Percentiles rank a stretch among this genome's conserved stretches.
Evolutionary conservation across 1,284 basidiomycete species (phyloP).

Genomic region (Puccinia coronata): DNA sequence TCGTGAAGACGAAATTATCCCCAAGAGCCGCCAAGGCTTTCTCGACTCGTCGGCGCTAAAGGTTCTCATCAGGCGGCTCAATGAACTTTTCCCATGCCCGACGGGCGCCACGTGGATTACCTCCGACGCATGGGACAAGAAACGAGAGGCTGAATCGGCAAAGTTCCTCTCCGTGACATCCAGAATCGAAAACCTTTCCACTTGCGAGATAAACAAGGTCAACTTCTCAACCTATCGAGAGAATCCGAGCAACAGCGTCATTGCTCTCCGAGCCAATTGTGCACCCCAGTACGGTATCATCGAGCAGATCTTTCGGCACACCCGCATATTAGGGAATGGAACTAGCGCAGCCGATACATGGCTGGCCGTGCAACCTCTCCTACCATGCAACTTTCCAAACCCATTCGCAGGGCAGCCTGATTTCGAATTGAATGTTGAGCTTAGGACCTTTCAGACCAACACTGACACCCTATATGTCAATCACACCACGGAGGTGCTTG

Average conservation of each 20-base stretch:
- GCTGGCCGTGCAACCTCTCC: constrained; percentile 11
- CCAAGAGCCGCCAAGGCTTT: neutral
- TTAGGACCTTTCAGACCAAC: neutral
- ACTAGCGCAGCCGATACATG: constrained; percentile 1
- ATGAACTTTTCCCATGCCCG: constrained; percentile 1
- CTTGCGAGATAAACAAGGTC: neutral
- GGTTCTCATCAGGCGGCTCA: neutral
- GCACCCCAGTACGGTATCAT: constrained; percentile 17
- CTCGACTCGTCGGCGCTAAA: neutral
- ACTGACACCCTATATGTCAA: neutral
- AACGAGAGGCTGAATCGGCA: neutral
- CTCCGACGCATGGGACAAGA: neutral
- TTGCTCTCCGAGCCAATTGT: constrained; percentile 4
- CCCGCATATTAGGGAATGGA: neutral
- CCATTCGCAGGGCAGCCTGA: constrained; percentile 16
- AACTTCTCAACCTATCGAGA: constrained; percentile 10
- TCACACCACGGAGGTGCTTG: too few species aligned
- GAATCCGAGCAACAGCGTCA: constrained; percentile 15
- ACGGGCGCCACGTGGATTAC: neutral
- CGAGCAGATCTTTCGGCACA: neutral
- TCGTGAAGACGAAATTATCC: neutral
- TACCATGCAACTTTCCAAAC: constrained; percentile 1
- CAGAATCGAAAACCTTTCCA: constrained; percentile 2
- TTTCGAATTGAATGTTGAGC: neutral
- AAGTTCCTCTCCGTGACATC: constrained; percentile 14